These are phyloP conservation scores for Thalia dealbata DNA, from an alignment of 176 grass and related monocot species.

Conservation along the genomic window DNA sequence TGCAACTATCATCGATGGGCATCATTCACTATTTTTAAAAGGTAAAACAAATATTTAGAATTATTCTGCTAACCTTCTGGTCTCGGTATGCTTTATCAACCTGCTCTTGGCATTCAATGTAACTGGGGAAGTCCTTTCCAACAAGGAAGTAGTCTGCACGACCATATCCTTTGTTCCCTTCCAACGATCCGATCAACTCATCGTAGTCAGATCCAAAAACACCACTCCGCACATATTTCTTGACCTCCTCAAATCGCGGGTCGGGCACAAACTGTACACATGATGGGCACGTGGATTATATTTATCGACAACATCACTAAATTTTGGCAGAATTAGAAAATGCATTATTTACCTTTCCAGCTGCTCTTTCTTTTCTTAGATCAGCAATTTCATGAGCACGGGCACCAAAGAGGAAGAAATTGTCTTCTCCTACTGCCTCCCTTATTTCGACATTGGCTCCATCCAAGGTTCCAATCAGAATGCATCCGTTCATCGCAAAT, in stretches of 20 bases:
- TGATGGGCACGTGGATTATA: neutral
- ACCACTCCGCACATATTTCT: too few relatives aligned
- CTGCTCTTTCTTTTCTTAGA: constrained; percentile 78
- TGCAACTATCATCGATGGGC: too few relatives aligned
- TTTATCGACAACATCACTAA: too few relatives aligned
- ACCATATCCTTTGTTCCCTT: too few relatives aligned
- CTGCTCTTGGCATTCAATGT: constrained; percentile 87
- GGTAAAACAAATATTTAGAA: too few relatives aligned
- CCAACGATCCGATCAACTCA: constrained; percentile 87
- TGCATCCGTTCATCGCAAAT: constrained; percentile 86
- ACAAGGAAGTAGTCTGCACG: constrained; percentile 99
- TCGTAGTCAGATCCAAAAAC: too few relatives aligned
- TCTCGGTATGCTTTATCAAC: constrained; percentile 82
- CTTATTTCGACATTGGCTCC: constrained; percentile 99
- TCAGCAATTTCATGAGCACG: constrained; percentile 75
- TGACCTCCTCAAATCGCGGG: constrained; percentile 89
- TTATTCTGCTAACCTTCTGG: constrained; percentile 64
- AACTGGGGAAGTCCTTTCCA: constrained; percentile 94
- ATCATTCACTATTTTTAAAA: too few relatives aligned
- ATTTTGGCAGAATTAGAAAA: too few relatives aligned
- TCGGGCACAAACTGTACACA: constrained; percentile 80
- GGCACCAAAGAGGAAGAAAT: too few relatives aligned
- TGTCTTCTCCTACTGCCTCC: constrained; percentile 95
- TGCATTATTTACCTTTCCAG: neutral
- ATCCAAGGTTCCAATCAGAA: constrained; percentile 94